These are phyloP conservation scores for Populus deltoides DNA, from an alignment of 345 rosid species.

Conservation along the genomic window DNA sequence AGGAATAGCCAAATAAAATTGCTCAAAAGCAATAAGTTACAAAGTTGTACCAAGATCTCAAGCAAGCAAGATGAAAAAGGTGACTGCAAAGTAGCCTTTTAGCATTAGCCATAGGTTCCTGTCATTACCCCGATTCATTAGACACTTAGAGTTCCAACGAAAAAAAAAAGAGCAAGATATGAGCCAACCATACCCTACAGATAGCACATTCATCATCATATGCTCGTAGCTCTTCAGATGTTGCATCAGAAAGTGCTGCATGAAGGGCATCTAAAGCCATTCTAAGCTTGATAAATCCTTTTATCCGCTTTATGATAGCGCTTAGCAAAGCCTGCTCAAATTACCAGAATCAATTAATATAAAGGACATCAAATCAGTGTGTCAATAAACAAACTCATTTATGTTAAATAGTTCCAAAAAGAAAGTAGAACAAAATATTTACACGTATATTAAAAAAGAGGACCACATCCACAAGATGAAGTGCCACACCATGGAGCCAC, in stretches of 20 bases:
- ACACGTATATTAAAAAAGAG: slow-evolving; percentile 90
- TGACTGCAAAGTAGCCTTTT: slow-evolving; percentile 89
- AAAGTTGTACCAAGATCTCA: slow-evolving; percentile 83
- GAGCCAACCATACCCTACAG: slow-evolving; percentile 68
- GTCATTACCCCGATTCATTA: slow-evolving; percentile 32
- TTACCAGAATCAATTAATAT: slow-evolving; percentile 14
- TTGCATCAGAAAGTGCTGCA: slow-evolving; percentile 99
- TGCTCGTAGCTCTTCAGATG: slow-evolving; percentile 74
- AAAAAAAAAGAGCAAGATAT: slow-evolving; percentile 15
- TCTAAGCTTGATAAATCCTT: slow-evolving; percentile 81
- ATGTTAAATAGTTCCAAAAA: background rate
- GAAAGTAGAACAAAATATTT: slow-evolving; percentile 28
- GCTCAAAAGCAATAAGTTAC: background rate
- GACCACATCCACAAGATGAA: slow-evolving; percentile 90
- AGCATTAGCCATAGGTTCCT: slow-evolving; percentile 99
- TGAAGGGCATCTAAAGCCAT: slow-evolving; percentile 85
- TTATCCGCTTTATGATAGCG: slow-evolving; percentile 82
- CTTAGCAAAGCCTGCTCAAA: slow-evolving; percentile 80
- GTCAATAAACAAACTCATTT: background rate
- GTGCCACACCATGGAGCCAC: slow-evolving; percentile 96
- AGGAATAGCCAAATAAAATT: slow-evolving; percentile 10
- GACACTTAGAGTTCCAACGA: slow-evolving; percentile 17
- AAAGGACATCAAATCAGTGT: slow-evolving; percentile 1
- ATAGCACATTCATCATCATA: slow-evolving; percentile 99
- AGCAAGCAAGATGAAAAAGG: slow-evolving; percentile 94